phyloP scores from a whole-genome alignment of 2,329 filamentous ascomycete genomes.

The Colletotrichum somersetense region DNA sequence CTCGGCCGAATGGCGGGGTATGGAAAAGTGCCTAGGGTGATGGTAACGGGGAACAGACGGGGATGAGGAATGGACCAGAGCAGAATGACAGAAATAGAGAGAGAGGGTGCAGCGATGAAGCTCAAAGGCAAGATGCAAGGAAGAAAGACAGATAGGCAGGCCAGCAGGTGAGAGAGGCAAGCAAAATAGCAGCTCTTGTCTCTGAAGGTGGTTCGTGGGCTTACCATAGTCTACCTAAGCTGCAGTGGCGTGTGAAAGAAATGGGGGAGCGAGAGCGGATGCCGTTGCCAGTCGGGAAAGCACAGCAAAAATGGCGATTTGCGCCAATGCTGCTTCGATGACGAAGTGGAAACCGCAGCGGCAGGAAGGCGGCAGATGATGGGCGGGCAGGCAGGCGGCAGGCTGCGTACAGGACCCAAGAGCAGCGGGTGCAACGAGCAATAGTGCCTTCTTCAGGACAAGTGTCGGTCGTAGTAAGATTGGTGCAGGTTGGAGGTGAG shows the following conservation, averaged over 20 bases:
- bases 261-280: conserved; percentile 16
- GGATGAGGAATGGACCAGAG: conserved; percentile 2
- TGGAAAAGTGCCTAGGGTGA: conserved; percentile 8
- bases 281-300: conserved; percentile 32
- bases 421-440: conserved; percentile 31
- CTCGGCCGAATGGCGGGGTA: conserved; percentile 35
- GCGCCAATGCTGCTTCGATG: conserved; percentile 40
- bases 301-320: conserved; percentile 30
- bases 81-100: background rate
- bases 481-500: conserved; percentile 25
- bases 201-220: conserved; percentile 14
- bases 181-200: conserved; percentile 13
- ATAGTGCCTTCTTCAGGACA: conserved; percentile 27
- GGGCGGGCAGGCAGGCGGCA: conserved; percentile 21
- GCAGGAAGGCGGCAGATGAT: conserved; percentile 28
- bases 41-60: background rate
- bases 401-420: conserved; percentile 32
- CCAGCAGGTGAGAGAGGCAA: conserved; percentile 8
- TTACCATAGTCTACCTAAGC: conserved; percentile 36
- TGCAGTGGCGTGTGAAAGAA: conserved; percentile 32
- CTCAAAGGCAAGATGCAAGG: conserved; percentile 20
- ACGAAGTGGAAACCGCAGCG: conserved; percentile 35
- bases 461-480: conserved; percentile 7
- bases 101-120: background rate
- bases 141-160: conserved; percentile 1